phyloP scores from a whole-genome alignment of 2,329 filamentous ascomycete genomes.

The Microdochium bolleyi region DNA sequence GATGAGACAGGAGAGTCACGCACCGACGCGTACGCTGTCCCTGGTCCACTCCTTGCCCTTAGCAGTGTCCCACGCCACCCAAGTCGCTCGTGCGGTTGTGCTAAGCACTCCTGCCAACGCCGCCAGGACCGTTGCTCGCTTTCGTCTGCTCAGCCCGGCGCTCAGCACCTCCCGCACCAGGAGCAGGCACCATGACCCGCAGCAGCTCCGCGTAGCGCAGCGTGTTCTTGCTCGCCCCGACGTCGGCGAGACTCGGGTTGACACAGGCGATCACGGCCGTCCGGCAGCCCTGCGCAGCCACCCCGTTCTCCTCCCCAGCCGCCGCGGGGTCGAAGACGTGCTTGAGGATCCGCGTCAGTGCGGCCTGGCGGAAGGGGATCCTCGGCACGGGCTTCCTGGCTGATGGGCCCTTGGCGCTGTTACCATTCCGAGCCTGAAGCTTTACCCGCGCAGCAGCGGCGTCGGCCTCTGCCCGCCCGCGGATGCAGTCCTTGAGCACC shows the following conservation, averaged over 20 bases:
- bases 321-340: conserved; percentile 37
- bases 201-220: conserved; percentile 40
- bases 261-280: conserved; percentile 39
- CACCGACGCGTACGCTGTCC: conserved; percentile 24
- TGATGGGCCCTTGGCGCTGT: conserved; percentile 18
- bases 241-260: conserved; percentile 35
- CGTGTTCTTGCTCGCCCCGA: conserved; percentile 36
- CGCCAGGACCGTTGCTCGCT: not conserved
- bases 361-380: conserved; percentile 36
- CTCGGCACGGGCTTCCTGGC: not conserved
- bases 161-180: too few species aligned
- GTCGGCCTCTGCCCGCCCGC: conserved; percentile 30
- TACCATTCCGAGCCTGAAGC: conserved; percentile 4
- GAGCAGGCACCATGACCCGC: conserved; percentile 26
- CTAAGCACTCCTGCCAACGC: not conserved
- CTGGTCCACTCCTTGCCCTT: conserved; percentile 29
- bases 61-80: conserved; percentile 29
- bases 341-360: conserved; percentile 38
- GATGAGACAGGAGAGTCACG: not conserved
- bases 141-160: conserved; percentile 5
- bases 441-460: conserved; percentile 2
- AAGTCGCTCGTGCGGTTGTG: conserved; percentile 16
- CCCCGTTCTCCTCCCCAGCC: conserved; percentile 1
- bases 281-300: conserved; percentile 21
- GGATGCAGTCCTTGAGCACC: conserved; percentile 43